Conservation (phyloP, 2,329 filamentous ascomycete species). For the Trichoderma sp. region DNA sequence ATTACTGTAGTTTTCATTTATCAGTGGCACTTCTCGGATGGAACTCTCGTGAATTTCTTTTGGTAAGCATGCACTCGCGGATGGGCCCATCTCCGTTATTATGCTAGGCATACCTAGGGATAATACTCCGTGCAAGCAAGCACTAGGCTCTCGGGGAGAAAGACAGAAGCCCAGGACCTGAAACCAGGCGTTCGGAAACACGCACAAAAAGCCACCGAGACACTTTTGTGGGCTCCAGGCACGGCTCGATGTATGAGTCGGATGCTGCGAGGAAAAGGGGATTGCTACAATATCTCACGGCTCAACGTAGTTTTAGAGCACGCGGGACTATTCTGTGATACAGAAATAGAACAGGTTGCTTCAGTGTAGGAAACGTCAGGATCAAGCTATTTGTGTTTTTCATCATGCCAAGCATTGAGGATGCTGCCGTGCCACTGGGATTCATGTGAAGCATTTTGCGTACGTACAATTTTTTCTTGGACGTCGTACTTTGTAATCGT, state of each 20-base stretch:
- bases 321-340: neutral
- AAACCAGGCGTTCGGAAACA: conserved; percentile 12
- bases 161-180: neutral
- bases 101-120: neutral
- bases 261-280: neutral
- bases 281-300: neutral
- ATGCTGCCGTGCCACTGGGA: neutral
- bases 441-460: neutral
- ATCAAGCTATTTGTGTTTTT: neutral
- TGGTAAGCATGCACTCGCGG: neutral
- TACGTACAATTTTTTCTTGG: neutral
- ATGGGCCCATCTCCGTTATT: neutral
- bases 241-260: neutral
- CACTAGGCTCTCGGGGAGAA: conserved; percentile 6
- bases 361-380: neutral
- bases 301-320: neutral
- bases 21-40: neutral
- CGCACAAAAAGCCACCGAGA: conserved; percentile 4
- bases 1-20: neutral
- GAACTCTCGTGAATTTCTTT: neutral
- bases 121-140: conserved; percentile 2
- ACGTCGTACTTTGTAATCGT: neutral
- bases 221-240: conserved; percentile 1
- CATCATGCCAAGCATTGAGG: neutral
- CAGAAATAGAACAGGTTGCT: neutral